Evolutionary conservation across 1,139 yeast genomes (phyloP).

Genomic region (Spencermartinsiella ligniputridi): DNA sequence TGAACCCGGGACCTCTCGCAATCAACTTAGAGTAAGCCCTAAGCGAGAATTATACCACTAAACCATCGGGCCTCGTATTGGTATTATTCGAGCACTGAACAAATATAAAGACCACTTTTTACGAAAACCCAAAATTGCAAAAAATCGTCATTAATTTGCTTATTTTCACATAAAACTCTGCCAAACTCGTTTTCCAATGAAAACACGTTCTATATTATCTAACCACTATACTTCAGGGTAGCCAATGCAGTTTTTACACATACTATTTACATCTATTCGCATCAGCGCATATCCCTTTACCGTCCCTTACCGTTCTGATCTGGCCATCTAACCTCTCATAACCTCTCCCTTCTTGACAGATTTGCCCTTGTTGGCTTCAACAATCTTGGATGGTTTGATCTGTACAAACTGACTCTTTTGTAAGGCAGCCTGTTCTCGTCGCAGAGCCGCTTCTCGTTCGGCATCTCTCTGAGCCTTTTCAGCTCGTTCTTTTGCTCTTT

Average conservation of each 20-base stretch:
- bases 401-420: conserved; percentile 1
- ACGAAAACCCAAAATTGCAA: too few relatives aligned
- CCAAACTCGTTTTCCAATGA: too few relatives aligned
- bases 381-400: conserved; percentile 1
- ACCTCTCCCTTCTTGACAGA: conserved; percentile 5
- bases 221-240: too few relatives aligned
- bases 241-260: too few relatives aligned
- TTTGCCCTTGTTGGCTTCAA: conserved; percentile 1
- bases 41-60: conserved; percentile 43
- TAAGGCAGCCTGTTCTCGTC: conserved; percentile 20
- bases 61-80: conserved; percentile 38
- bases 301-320: too few relatives aligned
- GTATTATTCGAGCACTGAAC: not conserved
- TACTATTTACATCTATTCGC: too few relatives aligned
- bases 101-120: too few relatives aligned
- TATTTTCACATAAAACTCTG: too few relatives aligned
- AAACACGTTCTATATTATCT: too few relatives aligned
- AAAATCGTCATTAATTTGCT: too few relatives aligned
- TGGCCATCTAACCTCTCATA: conserved; percentile 3
- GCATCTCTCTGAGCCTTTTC: conserved; percentile 36
- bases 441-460: conserved; percentile 25
- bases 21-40: conserved; percentile 29
- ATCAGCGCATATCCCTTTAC: too few relatives aligned
- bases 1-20: conserved; percentile 35
- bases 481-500: conserved; percentile 52